Percentiles rank a stretch among this genome's conserved stretches.
These are phyloP conservation scores for Triglochin maritima DNA, from an alignment of 106 monocot species.

Conservation along the genomic window DNA sequence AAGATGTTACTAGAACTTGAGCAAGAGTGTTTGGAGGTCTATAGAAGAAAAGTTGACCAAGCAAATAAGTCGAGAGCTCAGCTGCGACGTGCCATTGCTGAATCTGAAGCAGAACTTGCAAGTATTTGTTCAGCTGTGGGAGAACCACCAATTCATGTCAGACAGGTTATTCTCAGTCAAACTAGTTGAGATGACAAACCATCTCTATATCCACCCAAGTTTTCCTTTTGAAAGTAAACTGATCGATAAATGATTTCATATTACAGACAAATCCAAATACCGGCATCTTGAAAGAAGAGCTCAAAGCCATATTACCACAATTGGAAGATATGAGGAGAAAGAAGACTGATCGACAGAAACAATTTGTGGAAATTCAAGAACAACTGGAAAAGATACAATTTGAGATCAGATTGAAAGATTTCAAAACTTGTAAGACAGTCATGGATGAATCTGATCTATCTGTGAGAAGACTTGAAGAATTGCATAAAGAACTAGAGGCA, in stretches of 20 bases:
- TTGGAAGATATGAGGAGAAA: constrained; percentile 53
- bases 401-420: constrained; percentile 32
- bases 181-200: neutral
- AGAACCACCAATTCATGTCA: constrained; percentile 47
- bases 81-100: constrained; percentile 52
- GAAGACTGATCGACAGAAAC: constrained; percentile 36
- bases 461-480: constrained; percentile 36
- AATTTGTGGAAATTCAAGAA: constrained; percentile 41
- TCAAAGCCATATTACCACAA: constrained; percentile 41
- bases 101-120: constrained; percentile 64
- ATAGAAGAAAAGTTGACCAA: constrained; percentile 54
- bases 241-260: neutral
- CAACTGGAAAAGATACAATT: constrained; percentile 29
- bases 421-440: constrained; percentile 6
- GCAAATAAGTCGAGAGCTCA: constrained; percentile 51
- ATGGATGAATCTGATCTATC: constrained; percentile 59
- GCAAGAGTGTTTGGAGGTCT: constrained; percentile 70
- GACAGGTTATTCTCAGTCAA: constrained; percentile 32
- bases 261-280: constrained; percentile 17
- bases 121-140: constrained; percentile 58
- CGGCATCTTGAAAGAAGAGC: constrained; percentile 50
- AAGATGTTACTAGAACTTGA: constrained; percentile 57
- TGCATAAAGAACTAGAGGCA: constrained; percentile 31
- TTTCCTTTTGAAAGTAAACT: neutral
- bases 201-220: neutral